Conservation (phyloP, 306 rosid genomes). For the Sicyos edulis region DNA sequence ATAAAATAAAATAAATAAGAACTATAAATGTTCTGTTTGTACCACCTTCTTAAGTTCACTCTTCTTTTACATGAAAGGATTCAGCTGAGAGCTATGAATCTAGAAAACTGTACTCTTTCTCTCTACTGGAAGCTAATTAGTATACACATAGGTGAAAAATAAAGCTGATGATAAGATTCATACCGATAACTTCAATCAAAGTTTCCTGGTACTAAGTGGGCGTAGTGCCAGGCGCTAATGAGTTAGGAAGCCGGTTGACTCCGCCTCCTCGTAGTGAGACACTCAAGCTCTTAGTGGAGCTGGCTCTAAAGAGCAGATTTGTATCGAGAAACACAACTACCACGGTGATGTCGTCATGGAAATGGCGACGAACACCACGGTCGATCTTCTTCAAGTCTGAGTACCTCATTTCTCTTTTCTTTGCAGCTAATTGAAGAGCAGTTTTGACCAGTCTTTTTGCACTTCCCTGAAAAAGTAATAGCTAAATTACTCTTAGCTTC, state of each 20-base stretch:
- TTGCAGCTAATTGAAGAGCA: slow-evolving; percentile 82
- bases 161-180: not conserved
- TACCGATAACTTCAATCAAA: slow-evolving; percentile 7
- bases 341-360: slow-evolving; percentile 96
- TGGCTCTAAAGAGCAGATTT: slow-evolving; percentile 63
- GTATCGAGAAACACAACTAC: slow-evolving; percentile 75
- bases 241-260: slow-evolving; percentile 56
- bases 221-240: slow-evolving; percentile 59
- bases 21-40: not conserved
- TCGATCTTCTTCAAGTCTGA: slow-evolving; percentile 93
- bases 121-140: slow-evolving; percentile 3
- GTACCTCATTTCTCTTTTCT: slow-evolving; percentile 99
- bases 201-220: slow-evolving; percentile 49
- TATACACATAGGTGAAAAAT: slow-evolving; percentile 19
- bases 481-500: not conserved
- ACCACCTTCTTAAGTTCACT: slow-evolving; percentile 2
- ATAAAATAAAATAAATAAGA: too few relatives aligned
- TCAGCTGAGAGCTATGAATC: not conserved
- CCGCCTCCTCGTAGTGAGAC: slow-evolving; percentile 87
- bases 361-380: slow-evolving; percentile 94
- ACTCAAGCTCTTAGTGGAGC: slow-evolving; percentile 49
- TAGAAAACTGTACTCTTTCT: slow-evolving; percentile 1
- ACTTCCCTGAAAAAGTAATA: slow-evolving; percentile 72
- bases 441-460: slow-evolving; percentile 79
- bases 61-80: slow-evolving; percentile 4